A percentile compares a stretch with the other conserved stretches of the same genome.
Conservation (phyloP, 2,329 filamentous ascomycete species). For the Cladophialophora yegresii region DNA sequence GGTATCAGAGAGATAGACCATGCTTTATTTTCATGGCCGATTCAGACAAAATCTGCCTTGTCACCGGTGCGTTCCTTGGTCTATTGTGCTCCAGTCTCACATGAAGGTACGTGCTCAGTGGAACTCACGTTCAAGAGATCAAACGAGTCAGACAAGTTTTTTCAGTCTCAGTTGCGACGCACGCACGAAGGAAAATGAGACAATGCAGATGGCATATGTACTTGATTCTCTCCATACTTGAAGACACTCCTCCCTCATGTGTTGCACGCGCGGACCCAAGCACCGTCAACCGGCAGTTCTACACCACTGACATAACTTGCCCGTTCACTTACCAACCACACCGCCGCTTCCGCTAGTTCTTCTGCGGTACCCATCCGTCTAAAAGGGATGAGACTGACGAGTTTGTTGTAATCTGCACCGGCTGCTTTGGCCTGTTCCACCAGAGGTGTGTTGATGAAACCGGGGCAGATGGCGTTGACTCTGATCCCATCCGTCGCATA, state of each 20-base stretch:
- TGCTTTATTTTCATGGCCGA: not conserved
- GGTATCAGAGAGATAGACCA: not conserved
- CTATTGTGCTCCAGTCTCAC: not conserved
- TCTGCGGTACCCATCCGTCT: conserved; percentile 39
- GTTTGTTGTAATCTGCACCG: conserved; percentile 19
- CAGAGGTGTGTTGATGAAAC: conserved; percentile 47
- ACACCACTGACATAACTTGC: conserved; percentile 40
- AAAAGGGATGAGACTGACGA: conserved; percentile 27
- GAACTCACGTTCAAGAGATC: not conserved
- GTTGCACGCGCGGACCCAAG: conserved; percentile 26
- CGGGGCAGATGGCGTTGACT: conserved; percentile 50
- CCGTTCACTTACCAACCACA: conserved; percentile 39
- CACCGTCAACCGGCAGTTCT: conserved; percentile 36
- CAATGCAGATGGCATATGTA: not conserved
- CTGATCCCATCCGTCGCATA: conserved; percentile 52
- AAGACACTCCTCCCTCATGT: conserved; percentile 16
- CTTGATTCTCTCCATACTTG: not conserved
- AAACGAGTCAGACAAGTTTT: not conserved
- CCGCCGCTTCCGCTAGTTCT: conserved; percentile 40
- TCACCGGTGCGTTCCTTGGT: not conserved
- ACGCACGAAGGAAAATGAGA: not conserved
- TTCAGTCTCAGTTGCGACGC: not conserved
- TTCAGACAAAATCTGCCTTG: no score
- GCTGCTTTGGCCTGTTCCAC: conserved; percentile 29
- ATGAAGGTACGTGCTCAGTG: not conserved